Base-by-base conservation (phyloP, 352 stramenopile species). In the Globisporangium abappressorium region DNA sequence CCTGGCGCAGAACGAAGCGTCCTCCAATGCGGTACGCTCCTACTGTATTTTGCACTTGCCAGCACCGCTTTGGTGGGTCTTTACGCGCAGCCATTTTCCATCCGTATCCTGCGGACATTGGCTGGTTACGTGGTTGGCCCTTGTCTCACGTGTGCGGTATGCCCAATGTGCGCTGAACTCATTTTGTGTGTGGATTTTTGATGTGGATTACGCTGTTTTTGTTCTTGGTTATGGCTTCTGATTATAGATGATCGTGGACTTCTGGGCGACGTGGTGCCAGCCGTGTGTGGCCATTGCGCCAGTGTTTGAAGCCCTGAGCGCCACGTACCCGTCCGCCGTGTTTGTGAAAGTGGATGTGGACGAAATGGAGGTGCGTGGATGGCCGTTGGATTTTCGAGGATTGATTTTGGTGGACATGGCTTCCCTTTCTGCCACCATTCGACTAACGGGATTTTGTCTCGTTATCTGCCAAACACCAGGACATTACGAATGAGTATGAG, bases 311-410 rank as follows among this genome's bases (percentile, higher is more conserved):
- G 70, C 76, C 22, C 70, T 97, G n/a, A 89, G 85, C 55, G 67
- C 59, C 28, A 72, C 85, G 63, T 90, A 82, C 58, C 65, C 78
- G 1, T 66, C 59, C 30, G 71, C 70, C 7, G 77, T 90, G 38
- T 95, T 94, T 58, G 81, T 76, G 47, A 90, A 88, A 53, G 84
- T 96, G 57, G 86, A 96, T 67, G 86, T 94, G 28, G 88, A 96
- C 51, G 81, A 87, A 53, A 66, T 82, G 9, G 82, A 90, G 74
- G 80, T 88, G 41, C 26, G 64, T 51, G 26, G 28, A 22, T 58
- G 5, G 5, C 3, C 2, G 5, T 8, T 46, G 24, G 24, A 58
- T 62, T 62, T 62, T 62, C 30, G n/a, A 1, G 38, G 38, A 5
- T 43, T 14, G 34, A 76, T 36, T 43, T 38, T 36, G 61, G 38